Evolutionary conservation across 331 rosid species (phyloP).

Genomic region (Dryas integrifolia): DNA sequence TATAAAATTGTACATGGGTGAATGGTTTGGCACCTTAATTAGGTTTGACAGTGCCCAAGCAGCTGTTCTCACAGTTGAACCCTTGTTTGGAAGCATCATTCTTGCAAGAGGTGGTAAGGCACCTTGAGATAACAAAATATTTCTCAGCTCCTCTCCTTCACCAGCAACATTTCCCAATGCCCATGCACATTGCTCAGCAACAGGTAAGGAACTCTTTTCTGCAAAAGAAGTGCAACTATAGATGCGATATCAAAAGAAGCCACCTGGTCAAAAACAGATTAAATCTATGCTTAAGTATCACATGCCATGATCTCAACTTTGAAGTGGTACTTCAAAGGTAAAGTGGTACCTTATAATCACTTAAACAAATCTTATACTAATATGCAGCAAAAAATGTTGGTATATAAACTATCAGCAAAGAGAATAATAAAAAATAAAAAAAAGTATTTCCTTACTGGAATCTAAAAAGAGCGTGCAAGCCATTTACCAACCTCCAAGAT

Average conservation of each 20-base stretch:
- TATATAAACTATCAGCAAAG: neutral
- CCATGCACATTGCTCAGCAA: conserved; percentile 96
- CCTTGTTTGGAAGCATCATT: conserved; percentile 80
- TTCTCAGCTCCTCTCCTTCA: conserved; percentile 85
- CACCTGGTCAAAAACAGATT: conserved; percentile 24
- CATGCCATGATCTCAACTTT: neutral
- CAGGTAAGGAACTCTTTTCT: conserved; percentile 82
- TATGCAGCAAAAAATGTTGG: neutral
- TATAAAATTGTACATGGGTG: neutral
- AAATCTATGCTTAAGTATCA: neutral
- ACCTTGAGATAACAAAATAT: conserved; percentile 77
- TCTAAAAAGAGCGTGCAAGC: conserved; percentile 28
- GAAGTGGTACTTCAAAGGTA: neutral
- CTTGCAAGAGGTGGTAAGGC: conserved; percentile 89
- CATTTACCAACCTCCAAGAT: conserved; percentile 77
- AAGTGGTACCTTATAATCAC: neutral
- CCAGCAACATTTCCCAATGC: conserved; percentile 96
- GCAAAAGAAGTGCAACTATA: conserved; percentile 33
- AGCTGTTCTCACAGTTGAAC: conserved; percentile 86
- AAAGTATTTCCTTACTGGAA: conserved; percentile 1
- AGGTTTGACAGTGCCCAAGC: conserved; percentile 98
- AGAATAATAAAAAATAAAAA: conserved; percentile 1
- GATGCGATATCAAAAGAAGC: conserved; percentile 24
- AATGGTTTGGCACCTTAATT: conserved; percentile 66
- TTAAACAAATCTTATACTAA: neutral